Evolutionary conservation across 225 moss, liverwort and hornwort species (phyloP).

Genomic region (Bryum argenteum): DNA sequence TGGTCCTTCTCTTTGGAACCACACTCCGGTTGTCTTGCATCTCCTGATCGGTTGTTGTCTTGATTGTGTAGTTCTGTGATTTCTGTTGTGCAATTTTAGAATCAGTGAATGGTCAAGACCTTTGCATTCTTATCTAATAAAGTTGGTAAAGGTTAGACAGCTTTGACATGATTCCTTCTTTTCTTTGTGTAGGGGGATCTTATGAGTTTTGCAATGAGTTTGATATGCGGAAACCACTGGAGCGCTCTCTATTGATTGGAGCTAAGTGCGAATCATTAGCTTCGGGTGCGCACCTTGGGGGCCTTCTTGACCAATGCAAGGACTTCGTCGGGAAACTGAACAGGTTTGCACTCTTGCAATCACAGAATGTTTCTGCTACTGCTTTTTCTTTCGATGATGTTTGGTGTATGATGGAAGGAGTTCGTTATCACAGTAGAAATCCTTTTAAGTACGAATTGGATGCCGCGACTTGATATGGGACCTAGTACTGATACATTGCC

Average conservation of each 20-base stretch:
- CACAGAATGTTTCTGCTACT: not conserved
- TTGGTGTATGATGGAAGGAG: not conserved
- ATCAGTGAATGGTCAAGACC: not conserved
- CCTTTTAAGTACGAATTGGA: slow-evolving; percentile 1
- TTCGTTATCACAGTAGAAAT: slow-evolving; percentile 6
- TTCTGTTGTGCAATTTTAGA: not conserved
- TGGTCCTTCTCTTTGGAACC: slow-evolving; percentile 13
- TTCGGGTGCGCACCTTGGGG: slow-evolving; percentile 50
- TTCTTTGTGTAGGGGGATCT: slow-evolving; percentile 30
- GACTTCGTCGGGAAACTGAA: slow-evolving; percentile 57
- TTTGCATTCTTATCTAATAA: not conserved
- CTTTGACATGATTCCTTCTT: slow-evolving; percentile 7
- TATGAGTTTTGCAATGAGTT: slow-evolving; percentile 60
- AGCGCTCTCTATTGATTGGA: slow-evolving; percentile 48
- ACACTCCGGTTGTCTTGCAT: not conserved
- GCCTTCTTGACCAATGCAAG: slow-evolving; percentile 66
- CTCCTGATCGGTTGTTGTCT: slow-evolving; percentile 18
- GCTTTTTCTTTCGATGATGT: slow-evolving; percentile 7
- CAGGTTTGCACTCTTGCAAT: slow-evolving; percentile 50
- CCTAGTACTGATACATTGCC: slow-evolving; percentile 12
- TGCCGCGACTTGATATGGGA: slow-evolving; percentile 2
- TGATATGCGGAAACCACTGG: slow-evolving; percentile 65
- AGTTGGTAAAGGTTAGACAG: not conserved
- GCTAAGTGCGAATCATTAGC: slow-evolving; percentile 53
- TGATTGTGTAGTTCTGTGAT: slow-evolving; percentile 4